These are phyloP conservation scores for Hymenotorrendiella dingleyae DNA, from an alignment of 2,329 filamentous ascomycete genomes.

Conservation along the genomic window DNA sequence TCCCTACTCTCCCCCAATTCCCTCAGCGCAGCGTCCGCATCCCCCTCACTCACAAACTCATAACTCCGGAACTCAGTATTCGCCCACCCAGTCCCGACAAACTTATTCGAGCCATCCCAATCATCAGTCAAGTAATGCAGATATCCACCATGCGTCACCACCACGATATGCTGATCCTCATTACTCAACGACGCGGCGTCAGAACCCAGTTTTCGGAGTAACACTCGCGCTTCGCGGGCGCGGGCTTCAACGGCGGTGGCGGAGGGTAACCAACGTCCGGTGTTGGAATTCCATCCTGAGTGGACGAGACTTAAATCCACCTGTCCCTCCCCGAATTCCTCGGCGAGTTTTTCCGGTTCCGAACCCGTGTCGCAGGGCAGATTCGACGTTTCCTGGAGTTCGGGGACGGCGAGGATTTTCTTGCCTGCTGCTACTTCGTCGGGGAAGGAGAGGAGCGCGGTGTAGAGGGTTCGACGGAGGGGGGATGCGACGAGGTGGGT, in stretches of 20 bases:
- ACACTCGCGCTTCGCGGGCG: slow-evolving; percentile 54
- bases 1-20: slow-evolving; percentile 25
- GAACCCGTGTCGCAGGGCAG: slow-evolving; percentile 73
- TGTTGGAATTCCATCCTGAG: slow-evolving; percentile 69
- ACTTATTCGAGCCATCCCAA: slow-evolving; percentile 49
- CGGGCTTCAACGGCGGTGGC: slow-evolving; percentile 14
- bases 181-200: slow-evolving; percentile 19
- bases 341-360: slow-evolving; percentile 44
- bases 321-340: slow-evolving; percentile 49
- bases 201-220: slow-evolving; percentile 42
- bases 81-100: slow-evolving; percentile 28
- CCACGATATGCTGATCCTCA: slow-evolving; percentile 58
- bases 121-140: slow-evolving; percentile 82
- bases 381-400: slow-evolving; percentile 72
- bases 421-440: slow-evolving; percentile 39
- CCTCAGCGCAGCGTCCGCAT: slow-evolving; percentile 18
- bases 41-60: slow-evolving; percentile 17
- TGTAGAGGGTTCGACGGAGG: slow-evolving; percentile 74
- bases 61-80: slow-evolving; percentile 29
- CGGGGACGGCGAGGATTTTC: slow-evolving; percentile 59
- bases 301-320: slow-evolving; percentile 60
- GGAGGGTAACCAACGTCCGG: slow-evolving; percentile 13
- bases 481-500: slow-evolving; percentile 73
- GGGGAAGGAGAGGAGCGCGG: slow-evolving; percentile 64
- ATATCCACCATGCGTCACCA: slow-evolving; percentile 79